Evolutionary conservation across 2,329 filamentous ascomycete species (phyloP).

Genomic region (Xylariaceae sp.): DNA sequence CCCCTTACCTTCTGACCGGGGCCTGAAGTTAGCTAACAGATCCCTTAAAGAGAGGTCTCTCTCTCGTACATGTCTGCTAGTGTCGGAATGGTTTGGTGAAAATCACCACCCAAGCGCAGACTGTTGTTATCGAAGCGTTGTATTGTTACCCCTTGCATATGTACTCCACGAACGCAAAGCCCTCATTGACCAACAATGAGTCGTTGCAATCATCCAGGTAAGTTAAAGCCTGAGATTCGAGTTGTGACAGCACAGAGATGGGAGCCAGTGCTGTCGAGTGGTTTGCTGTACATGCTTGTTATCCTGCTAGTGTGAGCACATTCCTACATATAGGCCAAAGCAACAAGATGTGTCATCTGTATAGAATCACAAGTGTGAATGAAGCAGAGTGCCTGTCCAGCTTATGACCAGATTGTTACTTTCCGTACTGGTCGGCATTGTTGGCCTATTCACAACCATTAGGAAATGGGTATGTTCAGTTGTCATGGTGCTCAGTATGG

Average conservation of each 20-base stretch:
- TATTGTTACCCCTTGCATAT: background rate
- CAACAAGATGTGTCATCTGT: background rate
- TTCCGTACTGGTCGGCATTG: background rate
- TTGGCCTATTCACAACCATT: background rate
- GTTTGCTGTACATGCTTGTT: background rate
- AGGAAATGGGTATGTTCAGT: background rate
- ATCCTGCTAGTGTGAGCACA: background rate
- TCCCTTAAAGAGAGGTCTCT: background rate
- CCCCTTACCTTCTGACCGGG: background rate
- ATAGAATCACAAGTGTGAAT: background rate
- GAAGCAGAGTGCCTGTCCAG: background rate
- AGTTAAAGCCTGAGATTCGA: background rate
- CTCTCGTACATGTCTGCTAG: too few relatives aligned
- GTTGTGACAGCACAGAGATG: background rate
- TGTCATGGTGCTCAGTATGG: background rate
- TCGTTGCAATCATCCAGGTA: background rate
- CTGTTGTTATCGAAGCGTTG: too few relatives aligned
- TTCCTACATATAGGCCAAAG: background rate
- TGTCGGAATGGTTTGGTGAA: too few relatives aligned
- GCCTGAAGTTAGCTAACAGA: background rate
- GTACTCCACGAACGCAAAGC: background rate
- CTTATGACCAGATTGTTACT: background rate
- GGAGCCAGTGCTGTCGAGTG: background rate
- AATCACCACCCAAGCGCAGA: too few relatives aligned
- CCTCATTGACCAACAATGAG: background rate